phyloP scores from a whole-genome alignment of 306 rosid species.

The Quercus robur region DNA sequence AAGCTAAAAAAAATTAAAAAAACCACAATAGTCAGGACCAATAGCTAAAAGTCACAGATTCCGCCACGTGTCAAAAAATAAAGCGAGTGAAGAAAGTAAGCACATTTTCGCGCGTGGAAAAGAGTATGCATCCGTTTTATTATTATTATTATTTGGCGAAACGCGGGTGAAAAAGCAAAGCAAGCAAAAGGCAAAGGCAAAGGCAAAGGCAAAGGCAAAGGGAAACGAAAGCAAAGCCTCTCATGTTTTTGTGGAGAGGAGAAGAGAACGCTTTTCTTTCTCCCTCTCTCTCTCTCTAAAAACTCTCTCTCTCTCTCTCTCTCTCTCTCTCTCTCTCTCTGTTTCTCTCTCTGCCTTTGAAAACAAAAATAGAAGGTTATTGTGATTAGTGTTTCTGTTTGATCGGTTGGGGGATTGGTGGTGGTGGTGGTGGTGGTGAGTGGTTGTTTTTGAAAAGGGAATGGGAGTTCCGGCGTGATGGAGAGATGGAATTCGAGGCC shows the following conservation, averaged over 20 bases:
- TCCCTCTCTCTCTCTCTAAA: conserved; percentile 6
- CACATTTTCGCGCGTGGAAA: not conserved
- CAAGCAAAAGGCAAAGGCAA: not conserved
- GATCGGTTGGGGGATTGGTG: conserved; percentile 14
- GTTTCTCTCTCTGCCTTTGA: conserved; percentile 1
- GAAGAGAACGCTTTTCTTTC: conserved; percentile 53
- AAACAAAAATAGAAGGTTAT: not conserved
- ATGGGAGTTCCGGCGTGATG: conserved; percentile 47
- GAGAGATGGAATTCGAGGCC: conserved; percentile 77
- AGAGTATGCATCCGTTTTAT: conserved; percentile 11
- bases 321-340: conserved; percentile 4
- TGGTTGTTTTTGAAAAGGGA: not conserved
- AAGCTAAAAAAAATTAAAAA: not conserved
- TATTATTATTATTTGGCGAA: conserved; percentile 20
- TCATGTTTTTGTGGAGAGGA: conserved; percentile 80
- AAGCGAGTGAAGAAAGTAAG: not conserved
- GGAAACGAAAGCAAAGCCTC: conserved; percentile 14
- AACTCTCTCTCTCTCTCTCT: conserved; percentile 6
- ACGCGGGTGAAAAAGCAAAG: conserved; percentile 34
- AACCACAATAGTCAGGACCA: conserved; percentile 1
- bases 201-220: not conserved
- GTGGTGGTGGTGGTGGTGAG: not conserved
- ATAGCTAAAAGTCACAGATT: not conserved
- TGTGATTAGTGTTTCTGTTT: not conserved
- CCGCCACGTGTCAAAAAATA: conserved; percentile 3